These are phyloP conservation scores for Tripidium arundinaceum DNA, from an alignment of 202 grass and related monocot genomes.

Conservation along the genomic window DNA sequence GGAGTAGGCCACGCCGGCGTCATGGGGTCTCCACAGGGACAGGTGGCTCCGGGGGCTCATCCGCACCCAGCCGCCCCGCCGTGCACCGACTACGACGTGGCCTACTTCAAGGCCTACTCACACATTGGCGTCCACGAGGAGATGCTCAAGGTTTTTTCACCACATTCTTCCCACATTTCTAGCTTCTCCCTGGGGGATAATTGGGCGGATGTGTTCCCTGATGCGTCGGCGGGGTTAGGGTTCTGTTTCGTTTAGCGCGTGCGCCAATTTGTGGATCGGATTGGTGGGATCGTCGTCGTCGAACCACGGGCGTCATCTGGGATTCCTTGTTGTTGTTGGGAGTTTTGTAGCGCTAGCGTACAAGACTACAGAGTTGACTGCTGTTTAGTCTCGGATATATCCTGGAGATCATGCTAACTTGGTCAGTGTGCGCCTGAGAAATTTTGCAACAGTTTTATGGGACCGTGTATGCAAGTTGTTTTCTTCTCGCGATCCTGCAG, in stretches of 20 bases:
- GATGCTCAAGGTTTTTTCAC: slow-evolving; percentile 74
- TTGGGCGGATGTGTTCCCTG: background rate
- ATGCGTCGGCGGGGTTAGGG: slow-evolving; percentile 23
- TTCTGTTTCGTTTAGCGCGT: slow-evolving; percentile 25
- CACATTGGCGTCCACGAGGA: slow-evolving; percentile 93
- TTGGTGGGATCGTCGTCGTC: background rate
- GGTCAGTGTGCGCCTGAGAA: background rate
- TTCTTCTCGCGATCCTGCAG: background rate
- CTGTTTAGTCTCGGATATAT: background rate
- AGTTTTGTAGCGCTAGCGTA: background rate
- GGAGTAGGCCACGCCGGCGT: background rate
- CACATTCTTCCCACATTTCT: background rate
- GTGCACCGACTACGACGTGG: slow-evolving; percentile 80
- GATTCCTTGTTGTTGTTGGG: background rate
- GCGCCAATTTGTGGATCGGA: slow-evolving; percentile 21
- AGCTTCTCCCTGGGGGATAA: background rate
- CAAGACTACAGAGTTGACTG: background rate
- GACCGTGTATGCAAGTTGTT: background rate
- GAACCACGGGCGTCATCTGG: background rate
- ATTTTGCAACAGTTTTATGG: background rate
- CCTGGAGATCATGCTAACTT: background rate
- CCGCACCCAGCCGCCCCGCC: slow-evolving; percentile 47
- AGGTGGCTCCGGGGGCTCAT: background rate
- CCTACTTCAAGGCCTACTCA: slow-evolving; percentile 94
- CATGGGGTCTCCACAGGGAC: background rate